phyloP scores from a whole-genome alignment of 2,329 filamentous ascomycete species.

The Colletotrichum lentis region DNA sequence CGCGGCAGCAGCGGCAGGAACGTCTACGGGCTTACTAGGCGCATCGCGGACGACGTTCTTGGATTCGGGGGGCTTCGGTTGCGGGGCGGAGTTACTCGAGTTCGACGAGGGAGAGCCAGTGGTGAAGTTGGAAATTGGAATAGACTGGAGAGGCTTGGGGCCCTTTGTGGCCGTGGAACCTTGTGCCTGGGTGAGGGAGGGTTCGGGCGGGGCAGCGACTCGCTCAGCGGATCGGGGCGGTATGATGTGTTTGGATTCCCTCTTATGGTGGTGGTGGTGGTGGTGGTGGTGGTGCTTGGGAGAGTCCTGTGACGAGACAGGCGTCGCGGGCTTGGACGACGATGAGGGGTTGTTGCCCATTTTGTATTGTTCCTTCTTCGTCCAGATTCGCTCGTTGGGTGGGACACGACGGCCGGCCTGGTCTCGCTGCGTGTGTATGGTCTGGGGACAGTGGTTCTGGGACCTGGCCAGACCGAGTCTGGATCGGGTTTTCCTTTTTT shows the following conservation, averaged over 20 bases:
- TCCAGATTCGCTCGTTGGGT: slow-evolving; percentile 31
- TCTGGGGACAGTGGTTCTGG: slow-evolving; percentile 37
- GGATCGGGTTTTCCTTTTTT: slow-evolving; percentile 15
- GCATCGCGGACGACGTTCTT: slow-evolving; percentile 42
- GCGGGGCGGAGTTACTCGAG: slow-evolving; percentile 38
- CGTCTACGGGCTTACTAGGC: slow-evolving; percentile 67
- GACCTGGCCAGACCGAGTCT: slow-evolving; percentile 28
- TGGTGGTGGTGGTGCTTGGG: slow-evolving; percentile 34
- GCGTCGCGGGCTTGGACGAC: slow-evolving; percentile 47
- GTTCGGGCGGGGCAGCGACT: slow-evolving; percentile 67
- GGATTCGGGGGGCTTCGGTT: slow-evolving; percentile 41
- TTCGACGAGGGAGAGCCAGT: slow-evolving; percentile 52
- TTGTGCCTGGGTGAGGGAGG: slow-evolving; percentile 67
- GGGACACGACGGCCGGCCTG: slow-evolving; percentile 36
- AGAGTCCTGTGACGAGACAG: slow-evolving; percentile 43
- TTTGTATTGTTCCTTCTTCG: slow-evolving; percentile 37
- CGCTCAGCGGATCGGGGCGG: slow-evolving; percentile 64
- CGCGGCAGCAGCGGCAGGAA: slow-evolving; percentile 54
- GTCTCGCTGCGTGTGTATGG: slow-evolving; percentile 15
- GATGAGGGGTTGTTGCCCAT: slow-evolving; percentile 51
- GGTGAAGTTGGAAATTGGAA: slow-evolving; percentile 59
- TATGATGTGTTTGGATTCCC: slow-evolving; percentile 62
- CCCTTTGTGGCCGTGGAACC: slow-evolving; percentile 61
- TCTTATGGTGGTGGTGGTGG: slow-evolving; percentile 43
- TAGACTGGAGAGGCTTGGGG: slow-evolving; percentile 58